Base-by-base conservation (phyloP, 441 rosid species). In the Daphne laureola region DNA sequence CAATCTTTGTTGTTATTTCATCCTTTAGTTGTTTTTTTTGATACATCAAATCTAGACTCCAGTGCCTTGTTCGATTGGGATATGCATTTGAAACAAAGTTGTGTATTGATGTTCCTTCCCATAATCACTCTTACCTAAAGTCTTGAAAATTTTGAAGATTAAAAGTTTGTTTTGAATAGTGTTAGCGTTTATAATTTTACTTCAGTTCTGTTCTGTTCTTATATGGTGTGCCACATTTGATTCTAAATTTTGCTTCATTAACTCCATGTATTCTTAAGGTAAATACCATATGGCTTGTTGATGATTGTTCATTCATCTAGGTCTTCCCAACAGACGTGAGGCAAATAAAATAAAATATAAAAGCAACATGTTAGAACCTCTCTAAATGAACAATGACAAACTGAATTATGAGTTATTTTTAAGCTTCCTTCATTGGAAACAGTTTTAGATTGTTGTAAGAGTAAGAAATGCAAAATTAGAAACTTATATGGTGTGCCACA, bases 221-320 rank as follows among this genome's bases (percentile, higher is more conserved):
- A 2, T 4, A 17, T 3, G 13, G 14, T 35, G 14, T 25, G n/a
- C n/a, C 53, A 25, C 16, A 50, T 4, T 14, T 27, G 27, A 38
- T n/a, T n/a, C n/a, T n/a, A n/a, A n/a, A n/a, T n/a, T n/a, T n/a
- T n/a, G n/a, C n/a, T n/a, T 90, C 98, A 51, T 94, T 94, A 15
- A 80, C 75, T 53, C 99, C 99, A 26, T 73, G 81, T 66, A 94
- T 86, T 49, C 96, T 68, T 70, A 94, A 73, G 17, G 99, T 90
- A 68, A 94, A 90, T 38, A 94, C 98, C 56, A 91, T 87, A 66
- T 93, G 98, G 46, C 98, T 93, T 71, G 97, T 81, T 14, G 98
- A 93, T 8, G 99, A 94, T 55, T 94, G 93, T 67, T 94, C 99
- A 47, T 94, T 94, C 98, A 94, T 94, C 4, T 81, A 83, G 4